These are phyloP conservation scores for Triglochin maritima DNA, from an alignment of 106 monocot genomes.

Conservation along the genomic window DNA sequence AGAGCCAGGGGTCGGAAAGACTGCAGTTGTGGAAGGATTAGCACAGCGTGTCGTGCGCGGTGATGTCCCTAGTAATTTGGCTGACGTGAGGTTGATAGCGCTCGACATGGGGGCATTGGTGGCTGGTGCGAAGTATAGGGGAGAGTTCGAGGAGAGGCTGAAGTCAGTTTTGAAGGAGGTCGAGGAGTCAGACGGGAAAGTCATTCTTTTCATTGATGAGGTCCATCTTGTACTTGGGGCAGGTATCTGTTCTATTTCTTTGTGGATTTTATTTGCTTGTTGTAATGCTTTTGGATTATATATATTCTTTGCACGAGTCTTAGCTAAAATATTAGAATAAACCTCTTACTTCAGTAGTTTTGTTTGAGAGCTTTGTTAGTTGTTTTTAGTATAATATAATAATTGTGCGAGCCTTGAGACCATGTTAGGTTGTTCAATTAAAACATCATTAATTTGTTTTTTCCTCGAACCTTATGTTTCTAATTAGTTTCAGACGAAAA, in stretches of 20 bases:
- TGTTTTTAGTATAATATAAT: too few relatives aligned
- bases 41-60: constrained; percentile 60
- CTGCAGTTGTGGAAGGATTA: constrained; percentile 60
- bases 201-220: constrained; percentile 68
- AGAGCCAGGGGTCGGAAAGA: constrained; percentile 74
- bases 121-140: constrained; percentile 51
- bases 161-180: constrained; percentile 63
- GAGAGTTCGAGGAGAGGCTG: constrained; percentile 59
- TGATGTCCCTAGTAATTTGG: constrained; percentile 49
- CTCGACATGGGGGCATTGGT: constrained; percentile 60
- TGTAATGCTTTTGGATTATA: too few relatives aligned
- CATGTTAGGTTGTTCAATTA: too few relatives aligned
- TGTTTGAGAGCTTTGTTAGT: too few relatives aligned
- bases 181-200: constrained; percentile 54
- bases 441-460: too few relatives aligned
- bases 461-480: too few relatives aligned
- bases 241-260: constrained; percentile 3
- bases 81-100: constrained; percentile 43
- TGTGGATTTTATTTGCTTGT: background rate
- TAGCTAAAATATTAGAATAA: too few relatives aligned
- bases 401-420: too few relatives aligned
- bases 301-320: too few relatives aligned
- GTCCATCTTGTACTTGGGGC: constrained; percentile 64
- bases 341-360: too few relatives aligned
- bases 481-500: too few relatives aligned